Conservation (phyloP, 805 yeast species). For the Candida germanica region DNA sequence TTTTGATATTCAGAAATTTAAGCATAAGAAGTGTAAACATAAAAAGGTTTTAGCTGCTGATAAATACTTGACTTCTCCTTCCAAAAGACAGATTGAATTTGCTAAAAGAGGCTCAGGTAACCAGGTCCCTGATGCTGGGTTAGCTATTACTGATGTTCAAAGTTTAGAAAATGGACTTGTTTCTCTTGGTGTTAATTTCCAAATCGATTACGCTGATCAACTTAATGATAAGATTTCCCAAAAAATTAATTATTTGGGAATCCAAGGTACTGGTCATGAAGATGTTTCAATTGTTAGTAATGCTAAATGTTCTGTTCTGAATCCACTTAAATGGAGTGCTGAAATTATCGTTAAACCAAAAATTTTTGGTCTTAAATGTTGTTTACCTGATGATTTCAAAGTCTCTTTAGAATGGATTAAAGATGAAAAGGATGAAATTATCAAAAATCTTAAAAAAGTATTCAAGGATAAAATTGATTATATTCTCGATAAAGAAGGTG, state of each 20-base stretch:
- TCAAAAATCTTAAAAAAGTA: conserved; percentile 2
- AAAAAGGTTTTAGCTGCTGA: neutral
- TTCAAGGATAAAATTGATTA: conserved; percentile 8
- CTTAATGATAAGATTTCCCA: conserved; percentile 14
- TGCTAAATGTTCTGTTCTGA: conserved; percentile 10
- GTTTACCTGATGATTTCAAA: conserved; percentile 23
- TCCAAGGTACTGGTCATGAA: conserved; percentile 18
- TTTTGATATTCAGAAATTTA: too few species aligned
- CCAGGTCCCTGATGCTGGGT: conserved; percentile 20
- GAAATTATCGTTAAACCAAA: conserved; percentile 20
- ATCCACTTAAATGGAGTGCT: conserved; percentile 21
- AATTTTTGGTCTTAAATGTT: conserved; percentile 16
- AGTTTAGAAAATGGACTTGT: conserved; percentile 17
- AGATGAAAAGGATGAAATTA: conserved; percentile 5
- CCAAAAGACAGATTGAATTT: neutral
- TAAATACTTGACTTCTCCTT: neutral
- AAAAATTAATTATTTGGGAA: conserved; percentile 15
- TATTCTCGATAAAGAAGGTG: conserved; percentile 3
- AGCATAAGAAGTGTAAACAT: neutral
- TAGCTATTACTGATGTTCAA: conserved; percentile 22
- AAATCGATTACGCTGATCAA: conserved; percentile 19
- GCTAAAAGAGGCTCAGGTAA: conserved; percentile 6
- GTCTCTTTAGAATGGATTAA: conserved; percentile 14
- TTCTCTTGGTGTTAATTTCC: conserved; percentile 22
- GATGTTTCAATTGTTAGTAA: conserved; percentile 12